A percentile compares a stretch with the other conserved stretches of the same genome.
Conservation (phyloP, 2,329 filamentous ascomycete species). For the Colletotrichum noveboracense region DNA sequence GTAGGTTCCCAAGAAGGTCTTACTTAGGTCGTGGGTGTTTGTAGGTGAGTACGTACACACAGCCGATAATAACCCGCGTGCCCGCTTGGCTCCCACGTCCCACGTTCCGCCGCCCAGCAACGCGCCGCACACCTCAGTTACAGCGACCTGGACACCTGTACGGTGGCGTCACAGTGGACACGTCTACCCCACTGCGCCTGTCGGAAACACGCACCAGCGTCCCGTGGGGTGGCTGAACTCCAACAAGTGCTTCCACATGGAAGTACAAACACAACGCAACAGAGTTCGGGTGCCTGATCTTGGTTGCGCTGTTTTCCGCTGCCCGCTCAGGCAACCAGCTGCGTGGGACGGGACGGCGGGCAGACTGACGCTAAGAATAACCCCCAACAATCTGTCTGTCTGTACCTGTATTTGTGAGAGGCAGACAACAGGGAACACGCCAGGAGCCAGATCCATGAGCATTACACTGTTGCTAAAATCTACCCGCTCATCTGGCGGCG, state of each 20-base stretch:
- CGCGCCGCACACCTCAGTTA: background rate
- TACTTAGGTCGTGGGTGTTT: background rate
- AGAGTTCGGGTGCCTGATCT: background rate
- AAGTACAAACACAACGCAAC: background rate
- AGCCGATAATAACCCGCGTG: slow-evolving; percentile 17
- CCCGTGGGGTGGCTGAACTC: slow-evolving; percentile 12
- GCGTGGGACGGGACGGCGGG: background rate
- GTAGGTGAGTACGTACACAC: background rate
- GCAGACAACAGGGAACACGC: background rate
- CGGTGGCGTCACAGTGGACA: slow-evolving; percentile 13
- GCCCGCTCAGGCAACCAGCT: background rate
- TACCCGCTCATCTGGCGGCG: background rate
- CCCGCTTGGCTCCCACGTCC: background rate
- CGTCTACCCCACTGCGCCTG: slow-evolving; percentile 5
- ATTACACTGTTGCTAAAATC: background rate
- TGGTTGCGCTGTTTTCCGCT: background rate
- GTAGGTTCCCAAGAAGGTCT: background rate
- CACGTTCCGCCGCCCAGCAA: slow-evolving; percentile 1
- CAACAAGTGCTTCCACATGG: background rate
- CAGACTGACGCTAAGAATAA: background rate
- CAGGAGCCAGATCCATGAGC: background rate
- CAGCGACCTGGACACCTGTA: background rate
- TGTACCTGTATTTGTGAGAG: background rate
- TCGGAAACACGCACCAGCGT: slow-evolving; percentile 16
- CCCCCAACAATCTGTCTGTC: background rate